Percentiles rank a stretch among this genome's conserved stretches.
phyloP scores from a whole-genome alignment of 768 basidiomycete genomes.

The Dioszegia aurantiaca region DNA sequence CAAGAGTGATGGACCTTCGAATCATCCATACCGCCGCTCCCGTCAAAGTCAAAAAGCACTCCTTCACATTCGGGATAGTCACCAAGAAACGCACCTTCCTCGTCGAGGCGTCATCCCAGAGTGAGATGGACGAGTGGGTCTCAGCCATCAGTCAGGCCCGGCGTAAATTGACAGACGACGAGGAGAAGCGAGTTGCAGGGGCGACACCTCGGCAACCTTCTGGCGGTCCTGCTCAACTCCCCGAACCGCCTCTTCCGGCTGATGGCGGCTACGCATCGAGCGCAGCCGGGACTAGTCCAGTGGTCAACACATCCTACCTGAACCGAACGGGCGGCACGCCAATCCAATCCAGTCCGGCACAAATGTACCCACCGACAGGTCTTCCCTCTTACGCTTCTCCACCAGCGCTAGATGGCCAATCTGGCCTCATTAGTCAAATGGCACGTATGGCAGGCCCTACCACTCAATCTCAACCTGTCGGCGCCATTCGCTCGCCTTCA shows the following conservation, averaged over 20 bases:
- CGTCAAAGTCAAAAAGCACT: constrained; percentile 82
- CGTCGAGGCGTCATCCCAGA: constrained; percentile 69
- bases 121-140: constrained; percentile 82
- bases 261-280: neutral
- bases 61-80: constrained; percentile 85
- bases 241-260: no score
- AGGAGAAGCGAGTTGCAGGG: constrained; percentile 36
- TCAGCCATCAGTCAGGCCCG: constrained; percentile 73
- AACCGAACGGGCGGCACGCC: neutral
- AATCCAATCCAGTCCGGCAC: neutral
- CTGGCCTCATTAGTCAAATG: constrained; percentile 11
- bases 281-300: neutral
- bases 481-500: neutral
- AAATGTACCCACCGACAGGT: neutral
- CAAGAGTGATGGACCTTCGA: constrained; percentile 77
- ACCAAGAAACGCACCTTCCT: constrained; percentile 87
- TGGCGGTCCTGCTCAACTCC: no score
- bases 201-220: no score
- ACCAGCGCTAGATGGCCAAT: neutral
- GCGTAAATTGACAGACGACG: constrained; percentile 57
- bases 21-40: constrained; percentile 87
- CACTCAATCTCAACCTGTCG: constrained; percentile 10
- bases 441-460: neutral
- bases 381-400: neutral
- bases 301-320: constrained; percentile 3